Evolutionary conservation across 2,329 filamentous ascomycete species (phyloP).

Genomic region (Aspergillus amoenus): DNA sequence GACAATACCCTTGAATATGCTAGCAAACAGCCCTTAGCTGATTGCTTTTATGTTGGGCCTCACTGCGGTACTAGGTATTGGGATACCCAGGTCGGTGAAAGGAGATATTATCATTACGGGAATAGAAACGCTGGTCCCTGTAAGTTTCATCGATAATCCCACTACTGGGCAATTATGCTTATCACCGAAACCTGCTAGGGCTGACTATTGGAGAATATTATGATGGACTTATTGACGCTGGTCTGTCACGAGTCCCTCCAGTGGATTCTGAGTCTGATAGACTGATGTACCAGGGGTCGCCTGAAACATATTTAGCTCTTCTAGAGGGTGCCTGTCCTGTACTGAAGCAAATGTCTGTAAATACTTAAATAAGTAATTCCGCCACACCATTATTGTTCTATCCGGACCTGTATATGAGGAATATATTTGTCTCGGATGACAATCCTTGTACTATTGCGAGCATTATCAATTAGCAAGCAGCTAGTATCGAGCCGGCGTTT

Average conservation of each 20-base stretch:
- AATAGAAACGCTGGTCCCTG: conserved; percentile 40
- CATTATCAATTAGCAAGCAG: conserved; percentile 46
- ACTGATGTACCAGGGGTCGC: conserved; percentile 36
- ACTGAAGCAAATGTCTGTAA: conserved; percentile 29
- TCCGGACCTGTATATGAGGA: conserved; percentile 43
- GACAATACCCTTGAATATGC: conserved; percentile 16
- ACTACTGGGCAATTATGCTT: conserved; percentile 13
- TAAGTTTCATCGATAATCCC: conserved; percentile 22
- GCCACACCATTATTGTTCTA: conserved; percentile 38
- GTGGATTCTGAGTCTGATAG: conserved; percentile 15
- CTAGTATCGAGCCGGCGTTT: conserved; percentile 42
- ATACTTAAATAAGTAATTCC: conserved; percentile 27
- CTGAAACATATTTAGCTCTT: conserved; percentile 34
- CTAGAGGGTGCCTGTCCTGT: conserved; percentile 29
- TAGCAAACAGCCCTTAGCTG: conserved; percentile 20
- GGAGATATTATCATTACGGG: conserved; percentile 34
- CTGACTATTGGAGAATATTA: conserved; percentile 31
- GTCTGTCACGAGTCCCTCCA: conserved; percentile 37
- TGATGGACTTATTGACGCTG: conserved; percentile 40
- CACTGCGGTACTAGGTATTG: conserved; percentile 31
- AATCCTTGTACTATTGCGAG: conserved; percentile 38
- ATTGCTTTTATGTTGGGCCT: conserved; percentile 32
- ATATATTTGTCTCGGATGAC: conserved; percentile 44
- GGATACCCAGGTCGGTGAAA: conserved; percentile 13
- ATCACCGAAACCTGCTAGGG: conserved; percentile 28